Percentiles rank a stretch among this genome's conserved stretches.
Conservation (phyloP, 305 asterid species). For the Stenogyne calaminthoides region DNA sequence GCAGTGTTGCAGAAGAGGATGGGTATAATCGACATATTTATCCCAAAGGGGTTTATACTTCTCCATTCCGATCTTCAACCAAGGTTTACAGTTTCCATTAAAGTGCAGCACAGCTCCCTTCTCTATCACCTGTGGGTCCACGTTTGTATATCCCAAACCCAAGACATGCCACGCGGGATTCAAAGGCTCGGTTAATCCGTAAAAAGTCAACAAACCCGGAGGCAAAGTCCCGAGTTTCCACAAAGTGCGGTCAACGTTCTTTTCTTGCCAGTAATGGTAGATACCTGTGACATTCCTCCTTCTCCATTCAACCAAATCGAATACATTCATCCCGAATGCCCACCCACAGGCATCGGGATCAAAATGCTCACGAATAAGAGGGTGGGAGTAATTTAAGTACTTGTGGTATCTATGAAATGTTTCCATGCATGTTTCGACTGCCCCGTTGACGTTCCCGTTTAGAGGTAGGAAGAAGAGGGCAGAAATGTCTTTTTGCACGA, state of each 20-base stretch:
- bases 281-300: constrained; percentile 75
- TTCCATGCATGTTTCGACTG: constrained; percentile 91
- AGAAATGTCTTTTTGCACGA: constrained; percentile 76
- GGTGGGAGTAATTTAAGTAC: constrained; percentile 84
- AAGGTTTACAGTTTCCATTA: constrained; percentile 83
- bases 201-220: constrained; percentile 75
- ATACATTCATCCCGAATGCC: constrained; percentile 72
- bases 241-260: constrained; percentile 63
- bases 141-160: constrained; percentile 76
- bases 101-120: constrained; percentile 83
- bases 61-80: constrained; percentile 81
- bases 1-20: constrained; percentile 63
- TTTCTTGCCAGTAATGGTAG: constrained; percentile 90
- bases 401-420: constrained; percentile 84
- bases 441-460: constrained; percentile 58
- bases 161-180: constrained; percentile 80
- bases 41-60: constrained; percentile 79
- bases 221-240: constrained; percentile 92
- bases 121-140: constrained; percentile 66
- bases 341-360: constrained; percentile 83
- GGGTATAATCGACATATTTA: constrained; percentile 61
- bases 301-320: constrained; percentile 84
- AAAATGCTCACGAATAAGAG: constrained; percentile 77
- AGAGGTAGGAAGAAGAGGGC: constrained; percentile 58
- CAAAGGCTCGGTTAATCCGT: constrained; percentile 75